These are phyloP conservation scores for Neopestalotiopsis rosae DNA, from an alignment of 2,329 filamentous ascomycete genomes.

Conservation along the genomic window DNA sequence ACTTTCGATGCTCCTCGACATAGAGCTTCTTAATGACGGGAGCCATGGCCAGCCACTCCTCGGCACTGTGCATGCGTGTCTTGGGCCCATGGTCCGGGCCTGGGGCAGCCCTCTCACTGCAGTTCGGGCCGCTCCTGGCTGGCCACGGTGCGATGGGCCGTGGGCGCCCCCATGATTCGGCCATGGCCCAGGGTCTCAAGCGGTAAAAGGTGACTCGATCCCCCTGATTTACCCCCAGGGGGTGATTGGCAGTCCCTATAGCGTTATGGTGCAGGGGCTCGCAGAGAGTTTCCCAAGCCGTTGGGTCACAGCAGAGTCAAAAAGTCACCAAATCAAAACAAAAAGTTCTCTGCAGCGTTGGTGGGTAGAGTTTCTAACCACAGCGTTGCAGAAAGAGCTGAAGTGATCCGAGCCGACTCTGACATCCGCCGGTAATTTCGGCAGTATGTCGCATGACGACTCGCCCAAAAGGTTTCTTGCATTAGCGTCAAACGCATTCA, in stretches of 20 bases:
- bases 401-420: background rate
- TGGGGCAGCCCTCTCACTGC: background rate
- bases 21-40: slow-evolving; percentile 29
- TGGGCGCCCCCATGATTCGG: background rate
- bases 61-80: slow-evolving; percentile 22
- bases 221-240: background rate
- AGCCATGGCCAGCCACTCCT: slow-evolving; percentile 27
- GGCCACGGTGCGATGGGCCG: slow-evolving; percentile 1
- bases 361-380: background rate
- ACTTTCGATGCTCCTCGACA: slow-evolving; percentile 27
- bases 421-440: background rate
- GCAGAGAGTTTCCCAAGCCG: too few relatives aligned
- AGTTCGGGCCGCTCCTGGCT: background rate
- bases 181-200: background rate
- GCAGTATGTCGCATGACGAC: background rate
- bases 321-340: too few relatives aligned
- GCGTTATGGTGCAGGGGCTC: background rate
- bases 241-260: background rate
- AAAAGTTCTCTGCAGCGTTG: slow-evolving; percentile 6
- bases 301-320: background rate
- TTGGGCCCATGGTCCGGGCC: background rate
- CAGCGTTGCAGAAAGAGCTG: background rate
- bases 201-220: background rate
- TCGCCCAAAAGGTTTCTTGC: slow-evolving; percentile 7
- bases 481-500: background rate